These are phyloP conservation scores for Talinum fruticosum DNA, from an alignment of 148 eudicot genomes.

Conservation along the genomic window DNA sequence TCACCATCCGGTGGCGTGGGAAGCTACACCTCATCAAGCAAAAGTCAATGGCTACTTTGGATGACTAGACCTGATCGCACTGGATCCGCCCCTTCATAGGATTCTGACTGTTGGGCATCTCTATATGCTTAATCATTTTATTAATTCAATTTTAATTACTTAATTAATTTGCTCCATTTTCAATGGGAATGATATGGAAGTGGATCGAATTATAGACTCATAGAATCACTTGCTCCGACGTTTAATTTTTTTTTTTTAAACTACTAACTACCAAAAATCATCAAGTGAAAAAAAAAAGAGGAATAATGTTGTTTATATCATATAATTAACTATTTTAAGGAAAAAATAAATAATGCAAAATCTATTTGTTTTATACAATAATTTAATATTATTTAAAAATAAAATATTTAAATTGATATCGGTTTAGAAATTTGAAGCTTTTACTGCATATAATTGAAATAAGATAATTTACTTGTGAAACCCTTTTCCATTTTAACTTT, in stretches of 20 bases:
- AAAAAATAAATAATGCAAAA: no score
- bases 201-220: background rate
- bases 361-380: no score
- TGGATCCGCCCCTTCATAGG: slow-evolving; percentile 16
- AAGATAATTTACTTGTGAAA: no score
- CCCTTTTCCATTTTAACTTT: no score
- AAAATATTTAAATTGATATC: no score
- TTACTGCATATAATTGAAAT: no score
- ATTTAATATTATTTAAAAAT: no score
- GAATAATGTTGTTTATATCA: no score
- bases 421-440: no score
- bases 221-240: background rate
- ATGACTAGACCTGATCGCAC: background rate
- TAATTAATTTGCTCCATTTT: background rate
- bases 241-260: background rate
- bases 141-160: background rate
- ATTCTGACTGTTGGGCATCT: slow-evolving; percentile 34
- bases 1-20: background rate
- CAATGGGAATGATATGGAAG: background rate
- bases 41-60: background rate
- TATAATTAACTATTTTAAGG: no score
- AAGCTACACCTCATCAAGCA: background rate
- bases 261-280: no score
- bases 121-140: slow-evolving; percentile 18
- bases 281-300: no score